phyloP scores from a whole-genome alignment of 2,329 filamentous ascomycete genomes.

The Fusarium concolor region DNA sequence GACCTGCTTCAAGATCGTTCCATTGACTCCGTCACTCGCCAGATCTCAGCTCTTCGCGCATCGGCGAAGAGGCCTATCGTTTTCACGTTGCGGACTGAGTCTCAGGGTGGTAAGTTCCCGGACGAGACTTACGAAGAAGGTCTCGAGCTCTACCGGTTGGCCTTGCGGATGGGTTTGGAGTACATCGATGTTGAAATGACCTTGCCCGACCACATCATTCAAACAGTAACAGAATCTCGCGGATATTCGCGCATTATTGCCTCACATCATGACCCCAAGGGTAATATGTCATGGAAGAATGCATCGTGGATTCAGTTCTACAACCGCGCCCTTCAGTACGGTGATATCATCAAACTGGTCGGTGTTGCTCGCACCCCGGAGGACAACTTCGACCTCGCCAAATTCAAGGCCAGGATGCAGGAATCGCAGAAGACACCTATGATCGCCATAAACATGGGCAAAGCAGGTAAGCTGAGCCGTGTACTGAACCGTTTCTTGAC shows the following conservation, averaged over 20 bases:
- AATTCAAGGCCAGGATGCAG: slow-evolving; percentile 83
- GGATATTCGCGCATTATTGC: slow-evolving; percentile 87
- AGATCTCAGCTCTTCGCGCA: slow-evolving; percentile 82
- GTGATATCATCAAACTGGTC: slow-evolving; percentile 94
- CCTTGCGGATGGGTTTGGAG: slow-evolving; percentile 86
- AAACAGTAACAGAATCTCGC: slow-evolving; percentile 73
- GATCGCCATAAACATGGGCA: slow-evolving; percentile 96
- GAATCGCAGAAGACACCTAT: slow-evolving; percentile 81
- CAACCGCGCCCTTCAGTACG: slow-evolving; percentile 89
- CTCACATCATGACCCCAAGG: slow-evolving; percentile 90
- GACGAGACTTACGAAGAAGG: slow-evolving; percentile 79
- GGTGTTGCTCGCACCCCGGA: slow-evolving; percentile 80
- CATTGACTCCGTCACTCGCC: slow-evolving; percentile 81
- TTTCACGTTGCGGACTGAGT: slow-evolving; percentile 87
- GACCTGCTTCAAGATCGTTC: slow-evolving; percentile 85
- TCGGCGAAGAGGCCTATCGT: slow-evolving; percentile 82
- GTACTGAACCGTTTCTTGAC: slow-evolving; percentile 94
- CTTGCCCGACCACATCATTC: slow-evolving; percentile 80
- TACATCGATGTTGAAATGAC: slow-evolving; percentile 95
- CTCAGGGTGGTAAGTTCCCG: slow-evolving; percentile 89
- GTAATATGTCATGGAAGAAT: slow-evolving; percentile 85
- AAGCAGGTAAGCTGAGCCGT: slow-evolving; percentile 85
- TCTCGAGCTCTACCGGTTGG: slow-evolving; percentile 79
- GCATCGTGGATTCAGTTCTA: slow-evolving; percentile 93
- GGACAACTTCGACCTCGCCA: slow-evolving; percentile 87